Conservation (phyloP, 495 filamentous ascomycete genomes). For the Lepraria neglecta region DNA sequence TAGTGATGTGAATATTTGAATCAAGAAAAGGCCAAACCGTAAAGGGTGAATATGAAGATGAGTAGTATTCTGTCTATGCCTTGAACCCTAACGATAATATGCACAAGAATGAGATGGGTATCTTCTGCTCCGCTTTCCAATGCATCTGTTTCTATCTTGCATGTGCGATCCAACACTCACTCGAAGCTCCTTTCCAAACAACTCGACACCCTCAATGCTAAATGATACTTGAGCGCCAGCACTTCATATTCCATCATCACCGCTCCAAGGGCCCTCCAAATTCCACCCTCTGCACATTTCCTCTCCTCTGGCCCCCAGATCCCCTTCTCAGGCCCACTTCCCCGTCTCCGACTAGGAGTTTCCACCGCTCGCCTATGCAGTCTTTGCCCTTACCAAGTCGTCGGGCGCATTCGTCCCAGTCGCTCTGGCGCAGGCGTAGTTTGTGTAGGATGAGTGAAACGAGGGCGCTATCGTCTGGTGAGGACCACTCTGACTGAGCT, state of each 20-base stretch:
- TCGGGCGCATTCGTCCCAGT: conserved; percentile 75
- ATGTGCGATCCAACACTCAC: no score
- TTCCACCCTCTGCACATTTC: conserved; percentile 23
- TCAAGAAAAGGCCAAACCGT: no score
- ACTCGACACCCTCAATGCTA: background rate
- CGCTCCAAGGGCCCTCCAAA: conserved; percentile 25
- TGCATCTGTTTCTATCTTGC: no score
- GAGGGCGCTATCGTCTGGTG: conserved; percentile 63
- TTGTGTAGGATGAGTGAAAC: conserved; percentile 71
- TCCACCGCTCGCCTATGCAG: conserved; percentile 65
- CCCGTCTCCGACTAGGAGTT: conserved; percentile 56
- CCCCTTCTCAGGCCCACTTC: conserved; percentile 34
- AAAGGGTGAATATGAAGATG: no score
- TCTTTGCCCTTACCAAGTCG: conserved; percentile 57
- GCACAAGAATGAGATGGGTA: no score
- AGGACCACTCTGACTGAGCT: conserved; percentile 49
- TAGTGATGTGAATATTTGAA: no score
- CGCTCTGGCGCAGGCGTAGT: conserved; percentile 60
- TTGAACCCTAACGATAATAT: no score
- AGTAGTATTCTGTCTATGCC: no score
- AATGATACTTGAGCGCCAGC: background rate
- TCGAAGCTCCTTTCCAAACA: no score
- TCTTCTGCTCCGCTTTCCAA: no score
- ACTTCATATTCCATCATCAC: background rate
- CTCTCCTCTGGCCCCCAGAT: conserved; percentile 31